These are phyloP conservation scores for Mortierella claussenii DNA, from an alignment of 192 early-diverging fungal genomes.

Conservation along the genomic window DNA sequence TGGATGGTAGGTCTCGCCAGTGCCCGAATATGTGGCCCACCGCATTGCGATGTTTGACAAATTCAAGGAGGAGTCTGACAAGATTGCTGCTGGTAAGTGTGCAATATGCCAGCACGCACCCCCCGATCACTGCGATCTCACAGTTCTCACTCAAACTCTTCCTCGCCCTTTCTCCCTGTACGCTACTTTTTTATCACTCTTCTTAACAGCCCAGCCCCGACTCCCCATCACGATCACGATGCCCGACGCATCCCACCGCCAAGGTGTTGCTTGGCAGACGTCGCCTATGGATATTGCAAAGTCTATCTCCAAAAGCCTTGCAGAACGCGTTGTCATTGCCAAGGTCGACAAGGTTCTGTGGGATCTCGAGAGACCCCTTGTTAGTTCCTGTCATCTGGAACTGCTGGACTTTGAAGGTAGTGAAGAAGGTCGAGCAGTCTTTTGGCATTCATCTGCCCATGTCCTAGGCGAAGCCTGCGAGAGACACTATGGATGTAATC, in stretches of 20 bases:
- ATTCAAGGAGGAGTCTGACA: constrained; percentile 37
- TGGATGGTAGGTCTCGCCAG: constrained; percentile 60
- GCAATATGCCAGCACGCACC: constrained; percentile 73
- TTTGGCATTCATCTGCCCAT: constrained; percentile 99
- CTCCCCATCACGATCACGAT: constrained; percentile 83
- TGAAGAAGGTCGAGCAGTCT: constrained; percentile 91
- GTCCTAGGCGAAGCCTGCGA: constrained; percentile 97
- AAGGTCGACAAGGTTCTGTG: constrained; percentile 91
- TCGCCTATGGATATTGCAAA: constrained; percentile 94
- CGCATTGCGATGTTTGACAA: constrained; percentile 63
- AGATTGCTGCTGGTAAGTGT: constrained; percentile 26
- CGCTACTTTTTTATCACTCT: too few species aligned
- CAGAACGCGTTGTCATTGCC: constrained; percentile 91
- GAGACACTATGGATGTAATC: constrained; percentile 95
- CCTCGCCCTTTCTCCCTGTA: too few species aligned
- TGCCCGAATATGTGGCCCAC: constrained; percentile 80
- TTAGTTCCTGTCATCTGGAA: constrained; percentile 79
- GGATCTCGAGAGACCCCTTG: constrained; percentile 89
- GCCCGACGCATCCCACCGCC: constrained; percentile 81
- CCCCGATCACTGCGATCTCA: too few species aligned
- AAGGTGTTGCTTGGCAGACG: constrained; percentile 91
- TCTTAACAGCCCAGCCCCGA: constrained; percentile 75
- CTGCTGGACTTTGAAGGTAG: constrained; percentile 92
- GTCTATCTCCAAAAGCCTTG: constrained; percentile 88
- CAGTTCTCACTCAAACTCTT: too few species aligned